Percentiles rank a stretch among this genome's conserved stretches.
Conservation (phyloP, 169 alveolate genomes). For the Perkinsus olseni region DNA sequence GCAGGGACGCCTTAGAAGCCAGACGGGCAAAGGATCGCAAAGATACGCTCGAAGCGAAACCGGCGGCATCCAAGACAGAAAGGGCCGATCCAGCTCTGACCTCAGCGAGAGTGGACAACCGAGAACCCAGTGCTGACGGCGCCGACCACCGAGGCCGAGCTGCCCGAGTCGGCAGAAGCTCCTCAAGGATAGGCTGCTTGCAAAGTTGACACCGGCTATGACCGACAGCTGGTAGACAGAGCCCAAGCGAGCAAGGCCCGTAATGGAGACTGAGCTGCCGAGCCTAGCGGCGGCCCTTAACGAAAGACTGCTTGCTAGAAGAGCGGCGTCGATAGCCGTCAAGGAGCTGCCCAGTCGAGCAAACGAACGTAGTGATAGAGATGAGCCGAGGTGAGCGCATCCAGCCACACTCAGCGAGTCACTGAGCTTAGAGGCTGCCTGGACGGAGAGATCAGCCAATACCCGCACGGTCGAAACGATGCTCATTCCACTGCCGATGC, state of each 20-base stretch:
- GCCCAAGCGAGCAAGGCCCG: not conserved
- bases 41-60: not conserved
- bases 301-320: not conserved
- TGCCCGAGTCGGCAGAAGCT: not conserved
- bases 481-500: not conserved
- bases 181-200: not conserved
- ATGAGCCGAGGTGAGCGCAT: not conserved
- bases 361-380: not conserved
- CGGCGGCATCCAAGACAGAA: not conserved
- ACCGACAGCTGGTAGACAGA: not conserved
- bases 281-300: not conserved
- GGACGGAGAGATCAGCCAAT: not conserved
- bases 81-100: not conserved
- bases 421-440: not conserved
- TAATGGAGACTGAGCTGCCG: not conserved
- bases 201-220: not conserved
- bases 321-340: not conserved
- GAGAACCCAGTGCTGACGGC: not conserved
- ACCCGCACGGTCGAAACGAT: not conserved
- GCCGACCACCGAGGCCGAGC: not conserved
- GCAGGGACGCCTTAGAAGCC: not conserved
- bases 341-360: not conserved
- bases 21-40: not conserved
- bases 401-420: not conserved
- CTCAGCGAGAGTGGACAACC: not conserved